Evolutionary conservation across 768 basidiomycete species (phyloP), one percentile per base, ranked within the genome.

Genomic region (Trametes coccinea): DNA sequence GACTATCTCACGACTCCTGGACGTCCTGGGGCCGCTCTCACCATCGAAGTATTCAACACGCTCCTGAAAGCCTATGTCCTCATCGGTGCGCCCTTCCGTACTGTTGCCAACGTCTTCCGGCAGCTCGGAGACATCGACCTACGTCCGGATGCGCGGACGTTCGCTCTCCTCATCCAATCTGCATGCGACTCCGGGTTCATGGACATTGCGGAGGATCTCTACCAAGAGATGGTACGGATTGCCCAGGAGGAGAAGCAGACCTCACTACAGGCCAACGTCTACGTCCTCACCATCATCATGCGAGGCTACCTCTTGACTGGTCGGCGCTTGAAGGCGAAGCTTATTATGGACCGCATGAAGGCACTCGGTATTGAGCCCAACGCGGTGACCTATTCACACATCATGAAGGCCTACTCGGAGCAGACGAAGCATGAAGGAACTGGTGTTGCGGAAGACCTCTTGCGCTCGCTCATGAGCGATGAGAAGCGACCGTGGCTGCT

Each of bases 51-150:
- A 53, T 88, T 86, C 73, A 93, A 93, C 72, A 85, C 85, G 29
- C 79, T 97, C 29, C 76, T 96, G 66, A 92, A 92, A 73, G 92
- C 93, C 2, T 90, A 92, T 68, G 83, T 96, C 55, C 77, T 89
- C 49, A 82, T 92, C 39, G 92, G 90, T 29, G 84, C 92, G 2
- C 93, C 95, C 0, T 90, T 89, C 66, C 72, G 73, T 34, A 71
- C 84, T 30, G 87, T 94, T 43, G 76, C 83, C 30, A 72, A 76
- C 4, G 69, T 92, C 39, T 93, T 94, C 74, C 75, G 79, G 46
- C 80, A 78, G 55, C 74, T 93, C 58, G 73, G 77, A 59, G 68
- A 75, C 40, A 70, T 77, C 6, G 80, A 81, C 3, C 70, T 88
- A 14, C 77, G 78, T 41, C 89, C 92, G 0, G 82, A 89, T 64